These are phyloP conservation scores for Tinospora cordifolia DNA, from an alignment of 164 flowering plant species.

Conservation along the genomic window DNA sequence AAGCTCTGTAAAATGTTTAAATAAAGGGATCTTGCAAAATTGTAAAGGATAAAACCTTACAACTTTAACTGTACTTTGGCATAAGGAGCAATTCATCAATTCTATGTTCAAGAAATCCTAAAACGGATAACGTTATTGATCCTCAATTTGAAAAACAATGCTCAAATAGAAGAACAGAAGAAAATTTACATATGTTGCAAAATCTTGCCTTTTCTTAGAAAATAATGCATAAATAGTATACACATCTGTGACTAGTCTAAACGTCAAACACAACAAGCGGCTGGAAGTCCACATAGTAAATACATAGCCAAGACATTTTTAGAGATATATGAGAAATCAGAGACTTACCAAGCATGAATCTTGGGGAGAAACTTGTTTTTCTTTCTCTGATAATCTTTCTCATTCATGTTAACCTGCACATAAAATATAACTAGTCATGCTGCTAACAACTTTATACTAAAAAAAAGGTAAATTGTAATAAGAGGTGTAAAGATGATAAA, in stretches of 20 bases:
- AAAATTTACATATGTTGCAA: not conserved
- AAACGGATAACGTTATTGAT: too few relatives aligned
- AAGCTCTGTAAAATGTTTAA: too few relatives aligned
- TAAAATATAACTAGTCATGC: not conserved
- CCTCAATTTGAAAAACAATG: too few relatives aligned
- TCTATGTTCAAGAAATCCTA: not conserved
- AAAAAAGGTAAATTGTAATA: not conserved
- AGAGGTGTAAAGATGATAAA: too few relatives aligned
- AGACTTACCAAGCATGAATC: slow-evolving; percentile 94
- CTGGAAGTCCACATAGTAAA: not conserved
- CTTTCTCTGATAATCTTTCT: slow-evolving; percentile 93
- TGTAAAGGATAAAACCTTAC: too few relatives aligned
- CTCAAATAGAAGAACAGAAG: not conserved
- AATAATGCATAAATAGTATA: not conserved
- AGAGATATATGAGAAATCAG: slow-evolving; percentile 1
- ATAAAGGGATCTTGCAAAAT: too few relatives aligned
- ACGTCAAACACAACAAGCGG: not conserved
- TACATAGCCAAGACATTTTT: not conserved
- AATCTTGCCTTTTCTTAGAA: not conserved
- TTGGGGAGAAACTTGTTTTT: slow-evolving; percentile 98
- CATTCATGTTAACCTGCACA: slow-evolving; percentile 93
- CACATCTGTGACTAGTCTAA: not conserved
- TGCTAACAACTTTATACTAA: not conserved
- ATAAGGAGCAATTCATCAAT: too few relatives aligned
- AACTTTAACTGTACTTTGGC: too few relatives aligned